Evolutionary conservation across 2,329 filamentous ascomycete genomes (phyloP).

Genomic region (Exophiala sp.): DNA sequence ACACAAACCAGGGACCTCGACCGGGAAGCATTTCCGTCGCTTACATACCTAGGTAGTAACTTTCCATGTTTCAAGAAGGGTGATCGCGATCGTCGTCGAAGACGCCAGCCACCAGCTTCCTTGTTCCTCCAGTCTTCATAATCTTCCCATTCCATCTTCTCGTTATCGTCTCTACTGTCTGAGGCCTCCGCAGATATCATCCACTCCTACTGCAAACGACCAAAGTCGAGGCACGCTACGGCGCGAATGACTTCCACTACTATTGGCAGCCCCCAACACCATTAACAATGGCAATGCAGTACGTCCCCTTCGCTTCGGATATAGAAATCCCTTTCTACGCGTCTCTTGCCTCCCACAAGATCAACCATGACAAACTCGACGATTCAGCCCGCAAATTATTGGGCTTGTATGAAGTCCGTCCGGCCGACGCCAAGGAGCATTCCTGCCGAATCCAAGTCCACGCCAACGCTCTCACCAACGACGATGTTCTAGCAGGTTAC

Average conservation of each 20-base stretch:
- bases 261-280: too few species aligned
- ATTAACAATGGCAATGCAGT: constrained; percentile 54
- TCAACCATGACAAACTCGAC: constrained; percentile 95
- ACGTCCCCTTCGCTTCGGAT: constrained; percentile 86
- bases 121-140: too few species aligned
- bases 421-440: constrained; percentile 65
- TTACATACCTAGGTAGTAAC: background rate
- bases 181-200: too few species aligned
- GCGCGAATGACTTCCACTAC: too few species aligned
- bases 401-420: constrained; percentile 82
- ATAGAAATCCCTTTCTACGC: constrained; percentile 95
- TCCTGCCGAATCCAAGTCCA: constrained; percentile 89
- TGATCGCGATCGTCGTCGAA: too few species aligned
- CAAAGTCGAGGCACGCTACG: background rate
- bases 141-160: too few species aligned
- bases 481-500: constrained; percentile 69
- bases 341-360: constrained; percentile 85
- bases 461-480: constrained; percentile 77
- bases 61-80: background rate
- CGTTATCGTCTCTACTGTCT: too few species aligned
- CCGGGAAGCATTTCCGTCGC: background rate
- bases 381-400: constrained; percentile 84
- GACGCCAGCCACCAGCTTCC: too few species aligned
- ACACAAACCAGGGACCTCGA: background rate
- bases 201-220: too few species aligned